Base-by-base conservation (phyloP, 306 rosid species). In the Lithocarpus polystachyus region DNA sequence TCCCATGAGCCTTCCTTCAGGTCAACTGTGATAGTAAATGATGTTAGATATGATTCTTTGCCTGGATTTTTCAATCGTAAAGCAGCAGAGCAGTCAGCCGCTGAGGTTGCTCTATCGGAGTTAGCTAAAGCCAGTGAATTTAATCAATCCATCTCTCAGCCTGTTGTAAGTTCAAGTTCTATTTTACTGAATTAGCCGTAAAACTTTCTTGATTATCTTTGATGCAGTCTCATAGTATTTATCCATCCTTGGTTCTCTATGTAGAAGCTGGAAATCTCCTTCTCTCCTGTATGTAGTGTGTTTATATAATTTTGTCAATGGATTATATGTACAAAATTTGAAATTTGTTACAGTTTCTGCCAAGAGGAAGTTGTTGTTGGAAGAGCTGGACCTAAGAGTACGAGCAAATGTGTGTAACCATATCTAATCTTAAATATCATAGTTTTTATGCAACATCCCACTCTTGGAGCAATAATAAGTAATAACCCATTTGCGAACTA, bases 71-170 rank as follows among this genome's bases (percentile, higher is more conserved):
- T 81, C 80, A 91, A 91, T 83, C 94, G 97, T 3, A 95, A 95
- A 77, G 93, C 90, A 26, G 98, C 99, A 29, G 97, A 95, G 84
- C 98, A 95, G 84, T 95, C 96, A 11, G 99, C 98, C 72, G 97
- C 99, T 0, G 99, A 95, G 84, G 94, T 95, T 83, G 98, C 99
- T 71, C 88, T 95, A 51, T 37, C 60, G 81, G 96, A 90, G 86
- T 81, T 95, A 84, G 86, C 90, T 56, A 93, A 91, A 75, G 80
- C 93, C 75, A 83, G 78, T 82, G 91, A 79, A 79, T 84, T 86
- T 56, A 82, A 87, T 75, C 88, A 75, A 24, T 77, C 88, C 84
- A 85, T 90, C 79, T 77, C 89, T 51, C 96, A 81, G 37, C 97
- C 98, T 72, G 91, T 93, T 78, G 99, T 92, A 88, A 95, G 99